These are phyloP conservation scores for Coemansia sp. DNA, from an alignment of 192 early-diverging fungal genomes.

Conservation along the genomic window DNA sequence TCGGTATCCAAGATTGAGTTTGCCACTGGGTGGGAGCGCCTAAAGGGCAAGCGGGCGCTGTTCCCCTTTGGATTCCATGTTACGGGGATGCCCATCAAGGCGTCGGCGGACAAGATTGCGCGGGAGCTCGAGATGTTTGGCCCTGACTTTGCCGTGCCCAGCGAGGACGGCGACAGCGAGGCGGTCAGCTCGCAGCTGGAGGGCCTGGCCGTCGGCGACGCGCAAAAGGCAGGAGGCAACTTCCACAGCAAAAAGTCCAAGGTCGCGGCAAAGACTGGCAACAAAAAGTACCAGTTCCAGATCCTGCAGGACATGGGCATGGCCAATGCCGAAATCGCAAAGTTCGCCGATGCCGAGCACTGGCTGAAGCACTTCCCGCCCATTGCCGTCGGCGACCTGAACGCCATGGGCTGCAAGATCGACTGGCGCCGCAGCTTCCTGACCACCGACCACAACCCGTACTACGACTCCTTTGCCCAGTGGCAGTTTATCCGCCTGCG, in stretches of 20 bases:
- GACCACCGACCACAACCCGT: conserved; percentile 96
- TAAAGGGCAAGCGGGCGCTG: conserved; percentile 86
- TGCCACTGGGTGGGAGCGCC: conserved; percentile 85
- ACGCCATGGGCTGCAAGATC: conserved; percentile 70
- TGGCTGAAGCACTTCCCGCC: conserved; percentile 97
- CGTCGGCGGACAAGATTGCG: conserved; percentile 51
- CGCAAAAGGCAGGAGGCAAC: conserved; percentile 18
- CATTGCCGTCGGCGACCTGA: conserved; percentile 70
- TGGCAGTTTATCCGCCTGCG: conserved; percentile 96
- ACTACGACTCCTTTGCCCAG: conserved; percentile 95
- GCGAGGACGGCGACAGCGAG: conserved; percentile 17
- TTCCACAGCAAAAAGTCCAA: conserved; percentile 68
- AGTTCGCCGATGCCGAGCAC: conserved; percentile 84
- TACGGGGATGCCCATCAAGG: conserved; percentile 99
- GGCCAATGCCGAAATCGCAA: conserved; percentile 79
- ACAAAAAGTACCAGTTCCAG: conserved; percentile 90
- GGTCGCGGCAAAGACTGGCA: conserved; percentile 78
- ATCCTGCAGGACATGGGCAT: conserved; percentile 90
- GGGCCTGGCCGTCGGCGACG: conserved; percentile 52
- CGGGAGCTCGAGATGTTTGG: conserved; percentile 51
- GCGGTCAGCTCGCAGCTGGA: conserved; percentile 7
- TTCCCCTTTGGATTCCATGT: conserved; percentile 98
- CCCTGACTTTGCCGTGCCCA: conserved; percentile 35
- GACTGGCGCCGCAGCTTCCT: conserved; percentile 97
- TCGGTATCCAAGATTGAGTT: conserved; percentile 95